Conservation (phyloP, 2,329 filamentous ascomycete species). For the Neoascochyta sp. region DNA sequence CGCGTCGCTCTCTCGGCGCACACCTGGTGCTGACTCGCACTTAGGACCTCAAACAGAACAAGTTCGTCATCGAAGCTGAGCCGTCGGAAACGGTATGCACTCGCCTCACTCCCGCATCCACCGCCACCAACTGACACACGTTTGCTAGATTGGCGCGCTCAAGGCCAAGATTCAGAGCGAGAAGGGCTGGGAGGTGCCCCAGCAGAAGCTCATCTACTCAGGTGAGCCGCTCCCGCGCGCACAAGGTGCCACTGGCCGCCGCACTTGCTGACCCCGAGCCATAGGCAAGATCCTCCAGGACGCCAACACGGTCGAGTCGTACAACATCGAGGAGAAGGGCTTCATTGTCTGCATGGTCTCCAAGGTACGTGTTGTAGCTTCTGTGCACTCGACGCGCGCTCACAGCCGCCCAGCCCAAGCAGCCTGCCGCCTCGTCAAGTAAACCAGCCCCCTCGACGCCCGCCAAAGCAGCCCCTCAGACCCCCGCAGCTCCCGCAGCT, state of each 20-base stretch:
- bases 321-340: constrained; percentile 99
- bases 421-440: constrained; percentile 49
- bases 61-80: constrained; percentile 94
- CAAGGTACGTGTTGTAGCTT: constrained; percentile 61
- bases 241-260: constrained; percentile 10
- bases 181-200: constrained; percentile 88
- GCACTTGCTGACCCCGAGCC: constrained; percentile 20
- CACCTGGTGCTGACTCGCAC: constrained; percentile 17
- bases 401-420: constrained; percentile 62
- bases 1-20: constrained; percentile 2
- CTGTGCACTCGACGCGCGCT: no score
- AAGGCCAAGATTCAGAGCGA: constrained; percentile 90
- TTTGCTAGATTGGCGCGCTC: constrained; percentile 70
- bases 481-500: constrained; percentile 58
- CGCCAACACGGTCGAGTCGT: constrained; percentile 92
- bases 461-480: constrained; percentile 42
- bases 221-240: constrained; percentile 54
- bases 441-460: constrained; percentile 59
- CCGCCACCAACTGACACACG: constrained; percentile 9
- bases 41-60: constrained; percentile 97
- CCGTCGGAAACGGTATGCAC: constrained; percentile 76
- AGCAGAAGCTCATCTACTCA: constrained; percentile 97
- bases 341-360: constrained; percentile 98
- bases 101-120: constrained; percentile 14
- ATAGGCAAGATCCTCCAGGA: constrained; percentile 97